Conservation (phyloP, 176 grass and related monocot genomes). For the Miscanthus lutarioriparius region DNA sequence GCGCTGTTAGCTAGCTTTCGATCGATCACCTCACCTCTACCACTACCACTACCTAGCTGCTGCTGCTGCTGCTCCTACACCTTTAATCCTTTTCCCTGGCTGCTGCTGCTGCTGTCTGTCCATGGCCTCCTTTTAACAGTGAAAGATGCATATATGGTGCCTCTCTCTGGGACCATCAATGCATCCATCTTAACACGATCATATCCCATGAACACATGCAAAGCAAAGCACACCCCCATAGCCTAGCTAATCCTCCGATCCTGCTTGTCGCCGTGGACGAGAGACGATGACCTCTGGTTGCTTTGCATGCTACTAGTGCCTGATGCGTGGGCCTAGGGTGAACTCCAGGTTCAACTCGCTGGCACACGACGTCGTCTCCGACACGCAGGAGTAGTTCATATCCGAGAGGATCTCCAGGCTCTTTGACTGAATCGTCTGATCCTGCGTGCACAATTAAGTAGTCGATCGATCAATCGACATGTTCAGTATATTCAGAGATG, state of each 20-base stretch:
- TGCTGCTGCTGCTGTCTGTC: not conserved
- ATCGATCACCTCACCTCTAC: constrained; percentile 9
- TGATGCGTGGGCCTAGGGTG: constrained; percentile 45
- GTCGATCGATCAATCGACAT: not conserved
- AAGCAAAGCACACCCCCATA: not conserved
- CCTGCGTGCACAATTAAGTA: not conserved
- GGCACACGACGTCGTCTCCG: constrained; percentile 53
- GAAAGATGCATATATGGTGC: constrained; percentile 10
- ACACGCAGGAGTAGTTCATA: constrained; percentile 62
- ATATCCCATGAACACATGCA: not conserved
- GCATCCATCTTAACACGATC: not conserved
- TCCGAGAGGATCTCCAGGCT: constrained; percentile 70
- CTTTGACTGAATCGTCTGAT: constrained; percentile 23
- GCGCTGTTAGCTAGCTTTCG: not conserved
- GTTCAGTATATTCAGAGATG: not conserved
- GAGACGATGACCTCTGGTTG: too few species aligned
- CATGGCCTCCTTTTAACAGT: constrained; percentile 32
- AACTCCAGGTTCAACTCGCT: constrained; percentile 67
- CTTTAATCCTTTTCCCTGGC: not conserved
- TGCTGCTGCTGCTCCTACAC: not conserved
- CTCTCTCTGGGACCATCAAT: constrained; percentile 6
- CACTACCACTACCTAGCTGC: constrained; percentile 1
- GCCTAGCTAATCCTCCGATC: not conserved
- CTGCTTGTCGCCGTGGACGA: not conserved
- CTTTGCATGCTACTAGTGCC: too few species aligned